Evolutionary conservation across 176 grass and related monocot species (phyloP).

Genomic region (Secale cereale): DNA sequence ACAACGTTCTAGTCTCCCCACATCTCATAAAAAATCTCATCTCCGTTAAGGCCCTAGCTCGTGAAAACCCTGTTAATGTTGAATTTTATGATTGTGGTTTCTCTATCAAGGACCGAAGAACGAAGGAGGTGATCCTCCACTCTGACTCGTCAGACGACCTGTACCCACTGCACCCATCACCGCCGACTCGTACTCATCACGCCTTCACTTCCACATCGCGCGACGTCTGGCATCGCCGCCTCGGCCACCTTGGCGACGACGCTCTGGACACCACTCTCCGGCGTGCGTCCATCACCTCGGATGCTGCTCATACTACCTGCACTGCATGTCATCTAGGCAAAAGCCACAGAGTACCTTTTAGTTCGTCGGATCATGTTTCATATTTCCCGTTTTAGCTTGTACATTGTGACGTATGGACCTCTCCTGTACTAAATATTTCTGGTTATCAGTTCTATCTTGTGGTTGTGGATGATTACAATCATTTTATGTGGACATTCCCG

Average conservation of each 20-base stretch:
- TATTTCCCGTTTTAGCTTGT: too few species aligned
- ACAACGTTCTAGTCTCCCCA: not conserved
- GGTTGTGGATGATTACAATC: too few species aligned
- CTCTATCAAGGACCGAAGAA: not conserved
- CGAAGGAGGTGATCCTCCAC: not conserved
- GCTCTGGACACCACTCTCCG: not conserved
- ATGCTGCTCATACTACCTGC: not conserved
- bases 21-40: not conserved
- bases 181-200: too few species aligned
- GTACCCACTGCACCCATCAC: not conserved
- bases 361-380: too few species aligned
- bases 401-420: too few species aligned
- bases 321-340: not conserved
- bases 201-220: too few species aligned
- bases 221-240: too few species aligned
- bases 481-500: too few species aligned
- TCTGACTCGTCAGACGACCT: not conserved
- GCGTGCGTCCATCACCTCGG: not conserved
- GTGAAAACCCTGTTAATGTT: not conserved
- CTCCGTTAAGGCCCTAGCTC: not conserved
- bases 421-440: too few species aligned
- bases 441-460: too few species aligned
- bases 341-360: too few species aligned
- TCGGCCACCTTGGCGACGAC: too few species aligned
- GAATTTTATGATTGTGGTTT: not conserved